phyloP scores from a whole-genome alignment of 176 grass and related monocot species.

The Otatea glauca region DNA sequence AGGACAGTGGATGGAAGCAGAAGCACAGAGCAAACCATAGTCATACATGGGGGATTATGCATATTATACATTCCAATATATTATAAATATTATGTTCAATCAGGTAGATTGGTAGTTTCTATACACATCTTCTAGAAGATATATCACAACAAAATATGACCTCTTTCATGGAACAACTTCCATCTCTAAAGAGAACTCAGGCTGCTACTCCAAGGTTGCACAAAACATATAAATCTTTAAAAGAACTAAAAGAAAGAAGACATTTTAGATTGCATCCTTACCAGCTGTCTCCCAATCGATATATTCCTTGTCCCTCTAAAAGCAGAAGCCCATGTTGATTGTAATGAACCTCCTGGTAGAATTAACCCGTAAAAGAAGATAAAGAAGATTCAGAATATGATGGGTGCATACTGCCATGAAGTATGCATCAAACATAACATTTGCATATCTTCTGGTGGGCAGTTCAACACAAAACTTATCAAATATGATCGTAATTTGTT shows the following conservation, averaged over 20 bases:
- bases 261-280: not conserved
- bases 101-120: slow-evolving; percentile 12
- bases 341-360: slow-evolving; percentile 91
- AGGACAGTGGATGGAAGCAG: not conserved
- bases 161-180: slow-evolving; percentile 16
- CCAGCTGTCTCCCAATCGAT: slow-evolving; percentile 89
- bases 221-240: too few relatives aligned
- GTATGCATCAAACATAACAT: not conserved
- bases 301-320: slow-evolving; percentile 95
- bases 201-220: slow-evolving; percentile 20
- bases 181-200: not conserved
- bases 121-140: slow-evolving; percentile 27
- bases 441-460: not conserved
- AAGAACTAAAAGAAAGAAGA: too few relatives aligned
- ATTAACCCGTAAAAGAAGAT: slow-evolving; percentile 20
- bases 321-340: slow-evolving; percentile 96
- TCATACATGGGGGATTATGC: not conserved
- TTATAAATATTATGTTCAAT: slow-evolving; percentile 12
- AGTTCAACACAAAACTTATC: slow-evolving; percentile 6
- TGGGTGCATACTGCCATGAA: not conserved
- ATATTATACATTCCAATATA: not conserved
- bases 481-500: not conserved
- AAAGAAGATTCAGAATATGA: slow-evolving; percentile 30
- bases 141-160: not conserved
- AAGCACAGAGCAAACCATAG: not conserved